Evolutionary conservation across 1,284 basidiomycete genomes (phyloP).

Genomic region (Malassezia globosa): DNA sequence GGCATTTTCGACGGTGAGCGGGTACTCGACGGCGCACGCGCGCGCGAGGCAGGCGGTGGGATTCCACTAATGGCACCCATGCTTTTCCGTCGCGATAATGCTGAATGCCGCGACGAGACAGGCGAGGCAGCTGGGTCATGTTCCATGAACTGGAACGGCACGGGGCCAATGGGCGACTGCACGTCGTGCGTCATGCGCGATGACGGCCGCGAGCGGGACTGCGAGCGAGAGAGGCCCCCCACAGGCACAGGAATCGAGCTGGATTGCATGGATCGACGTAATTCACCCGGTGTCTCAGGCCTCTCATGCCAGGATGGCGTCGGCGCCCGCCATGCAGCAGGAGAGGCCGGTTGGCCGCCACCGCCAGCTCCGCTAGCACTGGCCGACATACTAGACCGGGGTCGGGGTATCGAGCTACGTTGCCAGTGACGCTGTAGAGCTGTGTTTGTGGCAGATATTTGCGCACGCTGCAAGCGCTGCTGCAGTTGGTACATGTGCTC

Average conservation of each 20-base stretch:
- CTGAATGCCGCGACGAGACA: conserved; percentile 19
- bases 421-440: conserved; percentile 5
- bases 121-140: conserved; percentile 28
- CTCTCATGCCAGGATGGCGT: not conserved
- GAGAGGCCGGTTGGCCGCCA: conserved; percentile 4
- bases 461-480: conserved; percentile 29
- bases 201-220: conserved; percentile 5
- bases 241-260: conserved; percentile 36
- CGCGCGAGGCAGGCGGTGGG: not conserved
- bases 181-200: conserved; percentile 9
- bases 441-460: conserved; percentile 18
- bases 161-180: conserved; percentile 11
- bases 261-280: conserved; percentile 17
- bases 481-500: conserved; percentile 39
- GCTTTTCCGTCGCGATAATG: conserved; percentile 18
- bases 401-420: conserved; percentile 35
- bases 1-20: not conserved
- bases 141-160: conserved; percentile 32
- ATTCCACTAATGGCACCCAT: not conserved
- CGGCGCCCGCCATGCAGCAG: conserved; percentile 1
- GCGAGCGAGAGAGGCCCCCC: conserved; percentile 23
- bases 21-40: not conserved
- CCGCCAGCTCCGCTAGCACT: conserved; percentile 13
- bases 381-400: conserved; percentile 29
- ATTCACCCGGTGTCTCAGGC: conserved; percentile 14